phyloP scores from a whole-genome alignment of 192 early-diverging fungal genomes.

The Paraglomus occultum region DNA sequence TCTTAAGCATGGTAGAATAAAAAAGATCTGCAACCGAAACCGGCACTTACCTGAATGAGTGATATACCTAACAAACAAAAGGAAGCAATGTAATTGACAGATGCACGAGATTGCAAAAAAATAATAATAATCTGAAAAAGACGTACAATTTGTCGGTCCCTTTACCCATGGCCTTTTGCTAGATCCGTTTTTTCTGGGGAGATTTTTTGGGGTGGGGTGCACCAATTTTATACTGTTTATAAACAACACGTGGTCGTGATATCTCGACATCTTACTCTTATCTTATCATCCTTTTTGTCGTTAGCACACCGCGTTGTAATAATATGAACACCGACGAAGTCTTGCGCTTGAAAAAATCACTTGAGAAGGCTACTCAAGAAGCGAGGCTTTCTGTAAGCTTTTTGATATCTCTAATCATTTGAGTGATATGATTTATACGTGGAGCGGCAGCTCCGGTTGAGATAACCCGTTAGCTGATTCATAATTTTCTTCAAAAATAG shows the following conservation, averaged over 20 bases:
- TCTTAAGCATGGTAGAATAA: neutral
- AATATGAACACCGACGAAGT: conserved; percentile 19
- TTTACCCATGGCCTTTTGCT: conserved; percentile 18
- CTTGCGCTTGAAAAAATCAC: conserved; percentile 1
- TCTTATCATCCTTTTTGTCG: neutral
- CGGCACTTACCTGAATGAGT: conserved; percentile 24
- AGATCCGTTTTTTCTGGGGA: neutral
- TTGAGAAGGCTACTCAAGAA: neutral
- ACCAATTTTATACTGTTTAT: no score
- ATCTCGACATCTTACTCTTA: conserved; percentile 1
- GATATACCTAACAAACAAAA: conserved; percentile 12
- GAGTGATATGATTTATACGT: neutral
- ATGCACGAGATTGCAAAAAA: neutral
- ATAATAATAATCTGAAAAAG: neutral
- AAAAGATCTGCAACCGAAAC: neutral
- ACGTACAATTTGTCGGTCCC: conserved; percentile 30
- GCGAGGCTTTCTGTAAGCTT: conserved; percentile 1
- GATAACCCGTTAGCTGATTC: no score
- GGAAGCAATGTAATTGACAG: neutral
- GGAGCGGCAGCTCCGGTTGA: neutral
- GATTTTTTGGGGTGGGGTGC: no score
- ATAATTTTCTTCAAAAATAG: neutral
- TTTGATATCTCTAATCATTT: neutral
- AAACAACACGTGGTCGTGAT: neutral
- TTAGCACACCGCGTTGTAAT: neutral